Evolutionary conservation across 2,329 filamentous ascomycete species (phyloP).

Genomic region (Sporothrix pallida): DNA sequence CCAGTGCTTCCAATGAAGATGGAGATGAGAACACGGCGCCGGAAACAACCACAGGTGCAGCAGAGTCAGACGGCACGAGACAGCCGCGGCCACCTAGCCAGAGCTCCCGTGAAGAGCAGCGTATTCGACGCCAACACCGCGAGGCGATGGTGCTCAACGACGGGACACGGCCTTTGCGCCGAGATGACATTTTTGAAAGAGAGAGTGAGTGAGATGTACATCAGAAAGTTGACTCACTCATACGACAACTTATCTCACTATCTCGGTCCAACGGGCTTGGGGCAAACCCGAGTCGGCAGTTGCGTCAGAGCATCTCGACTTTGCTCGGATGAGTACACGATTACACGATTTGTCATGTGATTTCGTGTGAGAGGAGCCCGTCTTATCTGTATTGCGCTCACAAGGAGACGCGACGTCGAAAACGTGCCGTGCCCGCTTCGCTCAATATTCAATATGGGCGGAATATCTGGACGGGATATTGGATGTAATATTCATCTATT

Average conservation of each 20-base stretch:
- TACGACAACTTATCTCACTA: not conserved
- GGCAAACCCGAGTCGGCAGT: not conserved
- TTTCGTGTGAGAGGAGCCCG: not conserved
- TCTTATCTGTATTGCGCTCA: too few relatives aligned
- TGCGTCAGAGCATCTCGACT: too few relatives aligned
- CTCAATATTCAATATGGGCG: not conserved
- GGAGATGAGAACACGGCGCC: not conserved
- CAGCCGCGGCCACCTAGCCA: constrained; percentile 55
- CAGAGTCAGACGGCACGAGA: not conserved
- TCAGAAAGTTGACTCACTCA: too few relatives aligned
- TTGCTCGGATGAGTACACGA: not conserved
- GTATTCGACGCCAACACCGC: constrained; percentile 74
- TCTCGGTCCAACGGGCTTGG: not conserved
- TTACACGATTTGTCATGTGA: not conserved
- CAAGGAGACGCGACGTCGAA: not conserved
- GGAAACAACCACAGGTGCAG: not conserved
- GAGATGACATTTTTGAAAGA: constrained; percentile 79
- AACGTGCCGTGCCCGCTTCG: not conserved
- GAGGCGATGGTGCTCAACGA: constrained; percentile 93
- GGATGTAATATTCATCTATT: not conserved
- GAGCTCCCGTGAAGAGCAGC: constrained; percentile 67
- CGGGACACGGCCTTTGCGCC: constrained; percentile 74
- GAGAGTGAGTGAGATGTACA: constrained; percentile 49
- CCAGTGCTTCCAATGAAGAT: not conserved
- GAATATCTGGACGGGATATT: not conserved